Evolutionary conservation across 179 eudicot species (phyloP).

Genomic region (Amaranthus tricolor): DNA sequence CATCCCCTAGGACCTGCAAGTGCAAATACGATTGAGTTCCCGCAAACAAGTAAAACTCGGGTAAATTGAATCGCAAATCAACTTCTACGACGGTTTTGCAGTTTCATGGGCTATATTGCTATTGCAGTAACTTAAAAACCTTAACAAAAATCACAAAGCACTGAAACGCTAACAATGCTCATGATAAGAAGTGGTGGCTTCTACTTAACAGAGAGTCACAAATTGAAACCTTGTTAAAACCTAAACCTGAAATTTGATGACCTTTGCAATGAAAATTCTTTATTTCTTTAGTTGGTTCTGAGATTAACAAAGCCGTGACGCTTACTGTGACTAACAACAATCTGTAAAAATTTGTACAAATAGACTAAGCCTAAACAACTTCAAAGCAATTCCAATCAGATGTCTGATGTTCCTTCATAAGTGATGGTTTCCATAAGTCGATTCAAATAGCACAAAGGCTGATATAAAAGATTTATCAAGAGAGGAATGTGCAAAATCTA

Average conservation of each 20-base stretch:
- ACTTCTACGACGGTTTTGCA: too few species aligned
- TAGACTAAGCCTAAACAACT: background rate
- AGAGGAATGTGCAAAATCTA: conserved; percentile 16
- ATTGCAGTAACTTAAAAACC: too few species aligned
- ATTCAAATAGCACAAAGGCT: background rate
- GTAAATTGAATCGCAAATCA: background rate
- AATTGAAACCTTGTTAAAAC: too few species aligned
- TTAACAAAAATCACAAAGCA: too few species aligned
- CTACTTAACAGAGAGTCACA: too few species aligned
- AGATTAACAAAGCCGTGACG: background rate
- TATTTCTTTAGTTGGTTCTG: background rate
- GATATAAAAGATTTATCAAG: background rate
- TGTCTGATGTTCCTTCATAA: background rate
- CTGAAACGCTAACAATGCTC: too few species aligned
- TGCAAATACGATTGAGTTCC: conserved; percentile 1
- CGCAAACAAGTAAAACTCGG: background rate
- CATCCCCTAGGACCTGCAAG: conserved; percentile 76
- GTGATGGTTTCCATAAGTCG: background rate
- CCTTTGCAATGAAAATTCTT: too few species aligned
- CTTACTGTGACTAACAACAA: background rate
- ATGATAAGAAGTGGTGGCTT: too few species aligned
- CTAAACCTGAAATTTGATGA: too few species aligned
- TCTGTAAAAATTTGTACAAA: background rate
- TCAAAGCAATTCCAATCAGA: background rate
- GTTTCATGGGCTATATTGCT: too few species aligned